A percentile compares a stretch with the other conserved stretches of the same genome.
phyloP scores from a whole-genome alignment of 176 grass and related monocot genomes.

The Alopecurus myosuroides region DNA sequence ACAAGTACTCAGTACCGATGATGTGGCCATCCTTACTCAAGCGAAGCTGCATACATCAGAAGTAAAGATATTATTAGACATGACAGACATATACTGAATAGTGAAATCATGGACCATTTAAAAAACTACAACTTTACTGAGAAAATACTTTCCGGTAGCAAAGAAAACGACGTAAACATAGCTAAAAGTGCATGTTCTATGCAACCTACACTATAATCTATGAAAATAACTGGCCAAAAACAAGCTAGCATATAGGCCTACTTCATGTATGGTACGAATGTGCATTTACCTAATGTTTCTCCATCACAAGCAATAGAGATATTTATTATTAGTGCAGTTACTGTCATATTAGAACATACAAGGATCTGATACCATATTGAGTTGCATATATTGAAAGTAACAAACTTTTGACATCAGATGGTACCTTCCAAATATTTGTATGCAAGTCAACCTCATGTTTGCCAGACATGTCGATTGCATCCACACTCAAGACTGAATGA shows the following conservation, averaged over 20 bases:
- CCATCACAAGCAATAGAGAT: background rate
- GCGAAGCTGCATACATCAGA: slow-evolving; percentile 60
- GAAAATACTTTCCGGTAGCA: background rate
- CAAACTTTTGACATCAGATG: slow-evolving; percentile 1
- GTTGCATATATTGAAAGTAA: background rate
- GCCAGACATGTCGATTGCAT: slow-evolving; percentile 98
- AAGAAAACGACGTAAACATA: slow-evolving; percentile 12
- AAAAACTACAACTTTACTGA: background rate
- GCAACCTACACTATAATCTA: slow-evolving; percentile 10
- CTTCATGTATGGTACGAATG: background rate
- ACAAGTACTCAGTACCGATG: slow-evolving; percentile 85
- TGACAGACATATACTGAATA: background rate
- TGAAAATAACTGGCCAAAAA: background rate
- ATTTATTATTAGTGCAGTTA: slow-evolving; percentile 12
- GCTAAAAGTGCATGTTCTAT: background rate
- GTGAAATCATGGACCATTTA: slow-evolving; percentile 9
- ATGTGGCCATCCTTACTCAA: slow-evolving; percentile 66
- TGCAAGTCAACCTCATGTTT: slow-evolving; percentile 99
- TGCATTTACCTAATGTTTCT: background rate
- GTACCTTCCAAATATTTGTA: slow-evolving; percentile 99
- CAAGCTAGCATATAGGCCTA: background rate
- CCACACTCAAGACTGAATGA: slow-evolving; percentile 79
- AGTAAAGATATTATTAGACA: slow-evolving; percentile 27
- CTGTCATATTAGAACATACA: background rate
- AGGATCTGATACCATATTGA: background rate